phyloP scores from a whole-genome alignment of 1,139 yeast species.

The Pichia sp. region DNA sequence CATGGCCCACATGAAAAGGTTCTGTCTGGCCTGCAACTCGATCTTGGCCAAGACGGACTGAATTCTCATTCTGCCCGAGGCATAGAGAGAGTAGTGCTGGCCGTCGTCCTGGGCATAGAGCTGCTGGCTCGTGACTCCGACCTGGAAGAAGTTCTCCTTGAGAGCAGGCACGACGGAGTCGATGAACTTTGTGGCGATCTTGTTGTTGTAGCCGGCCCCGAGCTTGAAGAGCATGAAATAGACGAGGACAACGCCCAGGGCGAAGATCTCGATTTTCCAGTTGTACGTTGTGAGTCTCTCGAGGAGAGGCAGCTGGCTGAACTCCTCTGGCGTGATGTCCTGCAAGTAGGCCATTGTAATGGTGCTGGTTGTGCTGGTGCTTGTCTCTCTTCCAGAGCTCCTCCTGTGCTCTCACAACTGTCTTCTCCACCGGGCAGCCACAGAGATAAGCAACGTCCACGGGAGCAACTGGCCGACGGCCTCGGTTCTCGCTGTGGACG shows the following conservation, averaged over 20 bases:
- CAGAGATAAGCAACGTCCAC: too few relatives aligned
- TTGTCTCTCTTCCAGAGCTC: too few relatives aligned
- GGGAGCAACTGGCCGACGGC: too few relatives aligned
- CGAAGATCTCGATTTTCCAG: constrained; percentile 70
- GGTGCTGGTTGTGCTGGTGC: not conserved
- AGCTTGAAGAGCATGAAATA: constrained; percentile 46
- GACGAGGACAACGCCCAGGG: constrained; percentile 46
- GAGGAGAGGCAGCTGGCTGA: constrained; percentile 1
- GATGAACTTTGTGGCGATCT: constrained; percentile 51
- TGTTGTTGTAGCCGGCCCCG: constrained; percentile 59
- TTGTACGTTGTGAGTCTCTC: constrained; percentile 52
- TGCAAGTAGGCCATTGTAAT: constrained; percentile 5
- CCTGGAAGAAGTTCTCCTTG: constrained; percentile 68
- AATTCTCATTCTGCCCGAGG: constrained; percentile 82
- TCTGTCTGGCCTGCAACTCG: constrained; percentile 75
- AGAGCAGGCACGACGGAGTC: constrained; percentile 46
- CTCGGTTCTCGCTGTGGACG: too few relatives aligned
- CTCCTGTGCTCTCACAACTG: too few relatives aligned
- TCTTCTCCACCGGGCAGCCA: too few relatives aligned
- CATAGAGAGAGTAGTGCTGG: constrained; percentile 71
- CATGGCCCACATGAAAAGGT: constrained; percentile 57
- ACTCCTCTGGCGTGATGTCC: constrained; percentile 40
- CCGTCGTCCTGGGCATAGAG: constrained; percentile 63
- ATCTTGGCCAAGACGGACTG: constrained; percentile 58
- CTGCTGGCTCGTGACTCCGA: constrained; percentile 55